Evolutionary conservation across 169 alveolate species (phyloP), one percentile per base, ranked within the genome.

Genomic region (Plasmodium relictum): DNA sequence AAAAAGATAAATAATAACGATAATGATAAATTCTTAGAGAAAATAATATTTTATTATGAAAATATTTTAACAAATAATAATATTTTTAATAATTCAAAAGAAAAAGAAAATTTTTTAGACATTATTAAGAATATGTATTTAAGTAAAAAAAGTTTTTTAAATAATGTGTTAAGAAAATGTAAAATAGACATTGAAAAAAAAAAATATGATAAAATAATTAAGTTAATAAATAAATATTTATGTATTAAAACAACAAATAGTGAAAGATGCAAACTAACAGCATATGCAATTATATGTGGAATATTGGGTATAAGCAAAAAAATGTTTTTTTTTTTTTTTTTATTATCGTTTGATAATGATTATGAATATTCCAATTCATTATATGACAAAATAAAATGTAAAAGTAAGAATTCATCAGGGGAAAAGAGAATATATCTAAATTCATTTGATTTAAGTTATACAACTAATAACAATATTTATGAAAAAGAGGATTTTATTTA

Each of bases 261-360:
- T 52, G 85, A 83, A 61, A 52, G 91, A 16, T 83, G 91, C 26
- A 66, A 83, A 24, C 66, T 83, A 83, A 83, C 91, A 20, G 91
- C 91, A 0, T 83, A 83, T 83, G 91, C 85, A 48, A 83, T 83
- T 44, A 83, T 83, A 54, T 83, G 91, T 83, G 91, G 91, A 7
- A 83, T 83, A 37, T 26, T 83, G 14, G 91, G 91, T 3, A 68
- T 83, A 9, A 83, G 73, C 52, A 63, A 83, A 68, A 68, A 83
- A 5, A 83, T 83, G 70, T 83, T 52, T 83, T 68, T 83, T 16
- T 68, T 66, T 20, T 68, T 80, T 54, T 68, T 83, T 20, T 26
- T 61, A 16, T 44, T 76, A 0, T 76, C 74, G 1, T 76, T 76
- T 16, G 54, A 63, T 62, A 76, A 39, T 45, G 74, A 62, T 26